Evolutionary conservation across 306 rosid species (phyloP), one percentile per base, ranked within the genome.

Genomic region (Comarum palustre): DNA sequence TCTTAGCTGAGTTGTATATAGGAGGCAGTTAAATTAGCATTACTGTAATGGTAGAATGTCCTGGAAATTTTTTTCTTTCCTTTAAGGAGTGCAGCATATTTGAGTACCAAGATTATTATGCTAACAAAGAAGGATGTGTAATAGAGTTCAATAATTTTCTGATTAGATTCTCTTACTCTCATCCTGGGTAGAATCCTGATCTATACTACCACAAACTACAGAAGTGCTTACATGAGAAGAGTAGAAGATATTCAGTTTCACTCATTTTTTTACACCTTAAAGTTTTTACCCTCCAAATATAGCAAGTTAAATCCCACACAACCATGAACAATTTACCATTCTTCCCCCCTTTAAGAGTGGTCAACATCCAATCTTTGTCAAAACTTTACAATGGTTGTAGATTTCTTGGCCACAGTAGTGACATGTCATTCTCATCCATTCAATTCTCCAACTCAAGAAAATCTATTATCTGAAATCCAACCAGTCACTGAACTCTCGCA

Each of bases 331-430:
- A 41, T 41, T 24, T 8, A 27, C n/a, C 39, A 10, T 19, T 60
- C 24, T 61, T 3, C 19, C 6, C n/a, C 24, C 43, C 13, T 10
- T 20, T 0, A n/a, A 36, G 24, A 70, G 74, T 6, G 47, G 64
- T 69, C 43, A 27, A 47, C 59, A 68, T 68, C 70, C 72, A 68
- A 47, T 42, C 46, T 19, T 48, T 10, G 50, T 38, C 25, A 20
- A 71, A 7, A 36, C 19, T n/a, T 45, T 2, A 16, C 66, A 54
- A 41, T 27, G n/a, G 41, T 41, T 72, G 22, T 25, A 16, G 66
- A 32, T 16, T 3, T 19, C 34, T 41, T 58, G 67, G 25, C 42
- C 41, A 39, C 70, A 20, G 34, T 16, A 20, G 20, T 16, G 65
- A 52, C 38, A 51, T 38, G 39, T 54, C 65, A 54, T 54, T 14